Base-by-base conservation (phyloP, 163 green algal genomes). In the Scenedesmus sp. region DNA sequence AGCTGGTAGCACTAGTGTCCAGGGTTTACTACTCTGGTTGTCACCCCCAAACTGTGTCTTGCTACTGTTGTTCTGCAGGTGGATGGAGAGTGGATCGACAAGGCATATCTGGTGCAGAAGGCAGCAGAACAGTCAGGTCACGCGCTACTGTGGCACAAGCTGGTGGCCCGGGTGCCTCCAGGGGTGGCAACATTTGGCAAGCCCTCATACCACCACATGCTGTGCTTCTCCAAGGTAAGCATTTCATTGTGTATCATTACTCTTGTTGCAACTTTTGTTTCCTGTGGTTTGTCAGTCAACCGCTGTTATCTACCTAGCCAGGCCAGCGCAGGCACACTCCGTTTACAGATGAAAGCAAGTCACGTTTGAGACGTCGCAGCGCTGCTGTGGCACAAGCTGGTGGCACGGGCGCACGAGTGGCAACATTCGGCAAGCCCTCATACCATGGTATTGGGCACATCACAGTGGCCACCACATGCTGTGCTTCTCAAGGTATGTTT, bases 121-220 rank as follows among this genome's bases (percentile, higher is more conserved):
- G 88, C 88, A 82, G 88, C 88, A 70, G 88, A 92, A 15, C 13
- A 88, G 15, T 67, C 79, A 20, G 81, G 88, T 4, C 76, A 88
- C 64, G 12, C 18, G 3, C 81, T 92, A 18, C 79, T 92, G 6
- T 92, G 88, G 88, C 88, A 92, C 79, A 92, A 88, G 59, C 34
- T 87, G 13, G 88, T 92, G 10, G 88, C 79, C 88, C 26, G 88
- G 12, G 88, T 92, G 26, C 26, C 88, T 2, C 77, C 88, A 4
- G 88, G 88, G 7, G 62, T 57, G n/a, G 20, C 79, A 46, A 88
- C 88, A 2, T 92, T 88, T 18, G 46, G 88, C 79, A 82, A n/a
- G 12, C 90, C 90, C 2, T 54, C 82, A 16, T 93, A 87, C 67
- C 83, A 91, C 26, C 90, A 93, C 90, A 93, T 93, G 82, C 90